These are phyloP conservation scores for Colletotrichum chlorophyti DNA, from an alignment of 2,329 filamentous ascomycete genomes.

Conservation along the genomic window DNA sequence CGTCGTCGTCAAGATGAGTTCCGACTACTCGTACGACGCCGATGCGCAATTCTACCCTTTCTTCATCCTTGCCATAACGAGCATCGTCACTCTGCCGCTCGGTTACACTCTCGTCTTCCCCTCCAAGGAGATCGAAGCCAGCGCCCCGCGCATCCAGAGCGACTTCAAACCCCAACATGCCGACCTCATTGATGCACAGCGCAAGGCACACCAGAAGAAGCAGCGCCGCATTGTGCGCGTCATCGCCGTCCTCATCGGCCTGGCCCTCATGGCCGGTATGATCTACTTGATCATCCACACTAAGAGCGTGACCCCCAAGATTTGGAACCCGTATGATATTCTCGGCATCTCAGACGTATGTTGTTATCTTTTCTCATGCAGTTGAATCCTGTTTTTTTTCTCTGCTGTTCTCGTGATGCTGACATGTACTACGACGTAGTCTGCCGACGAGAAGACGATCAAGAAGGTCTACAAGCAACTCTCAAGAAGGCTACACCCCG, in stretches of 20 bases:
- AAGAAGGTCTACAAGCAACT: slow-evolving; percentile 89
- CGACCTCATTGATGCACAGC: slow-evolving; percentile 82
- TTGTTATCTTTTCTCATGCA: background rate
- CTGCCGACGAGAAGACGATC: slow-evolving; percentile 86
- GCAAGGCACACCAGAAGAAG: slow-evolving; percentile 86
- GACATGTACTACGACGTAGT: slow-evolving; percentile 46
- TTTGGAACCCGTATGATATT: slow-evolving; percentile 98
- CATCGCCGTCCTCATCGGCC: slow-evolving; percentile 77
- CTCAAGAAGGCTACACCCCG: slow-evolving; percentile 87
- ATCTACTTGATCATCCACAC: slow-evolving; percentile 87
- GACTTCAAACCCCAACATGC: slow-evolving; percentile 83
- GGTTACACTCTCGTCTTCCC: slow-evolving; percentile 88
- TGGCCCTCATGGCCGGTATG: slow-evolving; percentile 88
- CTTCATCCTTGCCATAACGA: slow-evolving; percentile 91
- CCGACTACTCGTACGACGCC: slow-evolving; percentile 98
- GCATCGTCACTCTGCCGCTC: slow-evolving; percentile 86
- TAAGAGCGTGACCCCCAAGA: slow-evolving; percentile 72
- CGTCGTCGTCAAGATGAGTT: slow-evolving; percentile 71
- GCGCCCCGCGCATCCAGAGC: slow-evolving; percentile 82
- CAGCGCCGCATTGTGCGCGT: slow-evolving; percentile 88
- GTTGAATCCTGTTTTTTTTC: background rate
- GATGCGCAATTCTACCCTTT: slow-evolving; percentile 99
- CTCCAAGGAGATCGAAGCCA: slow-evolving; percentile 77
- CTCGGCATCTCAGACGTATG: slow-evolving; percentile 82
- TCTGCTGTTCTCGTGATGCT: slow-evolving; percentile 1